Base-by-base conservation (phyloP, 2,329 filamentous ascomycete genomes). In the Exserohilum turcica region DNA sequence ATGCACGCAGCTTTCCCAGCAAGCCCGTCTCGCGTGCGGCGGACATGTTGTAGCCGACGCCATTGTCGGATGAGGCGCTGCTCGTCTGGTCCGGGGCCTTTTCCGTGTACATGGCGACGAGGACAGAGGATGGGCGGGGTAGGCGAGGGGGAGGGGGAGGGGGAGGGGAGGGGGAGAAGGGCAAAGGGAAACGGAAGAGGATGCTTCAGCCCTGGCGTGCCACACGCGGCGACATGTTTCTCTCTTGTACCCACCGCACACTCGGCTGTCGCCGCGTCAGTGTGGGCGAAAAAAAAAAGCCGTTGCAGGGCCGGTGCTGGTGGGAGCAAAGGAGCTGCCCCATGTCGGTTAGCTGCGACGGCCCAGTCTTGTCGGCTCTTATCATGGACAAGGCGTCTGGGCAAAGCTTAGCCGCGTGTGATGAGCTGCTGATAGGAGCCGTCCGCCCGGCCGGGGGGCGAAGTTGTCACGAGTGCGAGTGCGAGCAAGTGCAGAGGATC, bases 341-440 rank as follows among this genome's bases (percentile, higher is more conserved):
- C 51, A 52, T 58, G 31, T 15, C 32, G 54, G 47, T 37, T 63
- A 60, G 56, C 45, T 49, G 44, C 35, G 54, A 49, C 4, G 7
- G 49, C 37, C 42, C 46, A 31, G 36, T 18, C n/a, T 29, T 48
- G 47, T 43, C 58, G 56, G 60, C 54, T 56, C 60, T 61, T 63
- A 63, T 61, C 57, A 32, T 9, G 24, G 32, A 52, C 53, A 61
- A 63, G 57, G 56, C 59, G 60, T 52, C 53, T 54, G 40, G 50
- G 54, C 54, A 54, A 53, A 57, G 53, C 52, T 60, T 55, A 45
- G 52, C 19, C 37, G 35, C 35, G 21, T 24, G n/a, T n/a, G n/a
- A n/a, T n/a, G n/a, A n/a, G n/a, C n/a, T n/a, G n/a, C 21, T 24
- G 21, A 24, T 24, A 24, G 21, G 21, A 24, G 21, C 21, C 21